Base-by-base conservation (phyloP, 441 rosid genomes). In the Erysimum cheiri region DNA sequence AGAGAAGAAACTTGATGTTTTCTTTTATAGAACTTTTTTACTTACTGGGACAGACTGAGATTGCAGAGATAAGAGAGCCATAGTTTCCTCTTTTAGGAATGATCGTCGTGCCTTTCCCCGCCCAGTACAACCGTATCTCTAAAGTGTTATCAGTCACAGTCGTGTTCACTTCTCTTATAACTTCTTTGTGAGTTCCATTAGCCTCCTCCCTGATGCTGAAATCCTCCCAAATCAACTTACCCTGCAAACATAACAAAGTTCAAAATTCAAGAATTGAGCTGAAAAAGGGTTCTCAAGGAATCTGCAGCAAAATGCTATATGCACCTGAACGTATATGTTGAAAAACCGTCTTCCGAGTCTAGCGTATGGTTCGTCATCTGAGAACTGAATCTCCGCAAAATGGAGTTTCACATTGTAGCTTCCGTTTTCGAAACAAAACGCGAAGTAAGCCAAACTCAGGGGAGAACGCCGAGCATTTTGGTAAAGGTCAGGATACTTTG, bases 291-390 rank as follows among this genome's bases (percentile, higher is more conserved):
- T 50, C 69, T 43, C 44, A 19, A 39, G 29, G 19, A 66, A 47
- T 49, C 59, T 2, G 3, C n/a, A 64, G 26, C 17, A 6, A 57
- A n/a, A 58, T 10, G 4, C 39, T 49, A 12, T 9, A 50, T 55
- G 59, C 57, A 87, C 88, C 88, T 87, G 90, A 76, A 87, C 69
- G 46, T 83, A 85, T 2, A 85, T 58, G 77, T 88, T 75, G 54
- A 88, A 88, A 3, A 80, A 1, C 7, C 90, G 80, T 52, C 58
- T 85, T 2, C 79, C 87, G 6, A 83, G 82, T 60, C 72, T 80
- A 58, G 62, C 33, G 13, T 50, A 75, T n/a, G 73, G 67, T 40
- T 60, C 60, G 4, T 73, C 81, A 17, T 81, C 79, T 49, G 79
- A 69, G 39, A 79, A 87, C 32, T 58, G 74, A 72, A 86, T 83